Percentiles rank a stretch among this genome's conserved stretches.
Evolutionary conservation across 2,329 filamentous ascomycete genomes (phyloP).

Genomic region (Metarhizium robertsii): DNA sequence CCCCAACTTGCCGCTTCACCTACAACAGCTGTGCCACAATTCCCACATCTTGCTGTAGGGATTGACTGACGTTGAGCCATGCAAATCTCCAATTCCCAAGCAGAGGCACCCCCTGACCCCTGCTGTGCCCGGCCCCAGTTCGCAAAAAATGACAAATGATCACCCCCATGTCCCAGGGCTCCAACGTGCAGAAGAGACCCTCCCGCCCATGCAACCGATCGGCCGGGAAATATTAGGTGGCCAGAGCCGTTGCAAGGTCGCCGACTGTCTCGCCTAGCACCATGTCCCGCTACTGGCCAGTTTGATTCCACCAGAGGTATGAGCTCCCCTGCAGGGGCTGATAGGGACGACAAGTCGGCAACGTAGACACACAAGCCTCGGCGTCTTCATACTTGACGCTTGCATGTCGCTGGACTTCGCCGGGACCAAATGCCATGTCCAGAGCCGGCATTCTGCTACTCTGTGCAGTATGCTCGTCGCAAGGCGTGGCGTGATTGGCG

Average conservation of each 20-base stretch:
- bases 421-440: background rate
- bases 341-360: background rate
- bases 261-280: background rate
- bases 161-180: background rate
- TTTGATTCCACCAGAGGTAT: slow-evolving; percentile 2
- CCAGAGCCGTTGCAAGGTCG: background rate
- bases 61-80: background rate
- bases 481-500: background rate
- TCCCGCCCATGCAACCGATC: background rate
- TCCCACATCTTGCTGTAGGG: background rate
- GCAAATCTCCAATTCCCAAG: background rate
- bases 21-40: background rate
- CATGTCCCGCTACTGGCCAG: slow-evolving; percentile 1
- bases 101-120: too few relatives aligned
- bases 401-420: background rate
- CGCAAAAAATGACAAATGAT: background rate
- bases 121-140: background rate
- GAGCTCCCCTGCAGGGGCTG: background rate
- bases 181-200: background rate
- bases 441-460: background rate
- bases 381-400: background rate
- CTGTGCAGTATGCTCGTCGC: background rate
- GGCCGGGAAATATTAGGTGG: background rate
- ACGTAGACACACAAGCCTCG: background rate
- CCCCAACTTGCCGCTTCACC: background rate